phyloP scores from a whole-genome alignment of 495 filamentous ascomycete genomes.

The Lichina pygmaea region DNA sequence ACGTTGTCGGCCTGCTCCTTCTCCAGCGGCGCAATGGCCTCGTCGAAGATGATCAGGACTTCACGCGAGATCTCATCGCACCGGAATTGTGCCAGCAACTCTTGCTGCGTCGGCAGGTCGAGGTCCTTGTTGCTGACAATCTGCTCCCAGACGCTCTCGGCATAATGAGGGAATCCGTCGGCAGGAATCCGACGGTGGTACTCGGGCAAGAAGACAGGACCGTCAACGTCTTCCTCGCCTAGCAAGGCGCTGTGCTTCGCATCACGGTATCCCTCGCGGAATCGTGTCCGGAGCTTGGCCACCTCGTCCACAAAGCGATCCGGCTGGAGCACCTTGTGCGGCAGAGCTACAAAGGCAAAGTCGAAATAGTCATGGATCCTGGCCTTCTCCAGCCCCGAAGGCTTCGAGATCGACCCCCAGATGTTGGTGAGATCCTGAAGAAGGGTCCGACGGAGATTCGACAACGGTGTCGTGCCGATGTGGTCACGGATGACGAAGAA shows the following conservation, averaged over 20 bases:
- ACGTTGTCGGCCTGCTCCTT: slow-evolving; percentile 52
- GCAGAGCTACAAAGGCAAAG: slow-evolving; percentile 84
- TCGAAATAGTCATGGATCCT: slow-evolving; percentile 93
- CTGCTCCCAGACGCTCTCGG: slow-evolving; percentile 87
- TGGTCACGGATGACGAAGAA: slow-evolving; percentile 98
- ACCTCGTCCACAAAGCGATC: slow-evolving; percentile 72
- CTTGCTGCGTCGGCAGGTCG: slow-evolving; percentile 89
- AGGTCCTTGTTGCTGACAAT: slow-evolving; percentile 97
- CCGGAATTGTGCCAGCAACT: slow-evolving; percentile 84
- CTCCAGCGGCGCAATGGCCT: slow-evolving; percentile 57
- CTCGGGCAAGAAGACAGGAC: slow-evolving; percentile 68
- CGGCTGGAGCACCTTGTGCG: slow-evolving; percentile 87
- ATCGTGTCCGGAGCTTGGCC: slow-evolving; percentile 51
- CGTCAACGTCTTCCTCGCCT: slow-evolving; percentile 41
- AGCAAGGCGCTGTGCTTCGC: slow-evolving; percentile 21
- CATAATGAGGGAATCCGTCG: slow-evolving; percentile 81
- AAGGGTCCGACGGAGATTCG: slow-evolving; percentile 68
- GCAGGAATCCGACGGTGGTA: slow-evolving; percentile 92
- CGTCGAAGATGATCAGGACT: slow-evolving; percentile 62
- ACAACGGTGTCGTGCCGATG: slow-evolving; percentile 67
- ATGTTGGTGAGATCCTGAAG: slow-evolving; percentile 74
- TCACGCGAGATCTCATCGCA: slow-evolving; percentile 89
- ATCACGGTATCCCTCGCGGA: slow-evolving; percentile 51
- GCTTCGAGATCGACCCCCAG: slow-evolving; percentile 80
- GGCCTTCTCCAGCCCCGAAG: slow-evolving; percentile 61